Conservation (phyloP, 2,329 filamentous ascomycete genomes). For the Ciborinia camelliae region DNA sequence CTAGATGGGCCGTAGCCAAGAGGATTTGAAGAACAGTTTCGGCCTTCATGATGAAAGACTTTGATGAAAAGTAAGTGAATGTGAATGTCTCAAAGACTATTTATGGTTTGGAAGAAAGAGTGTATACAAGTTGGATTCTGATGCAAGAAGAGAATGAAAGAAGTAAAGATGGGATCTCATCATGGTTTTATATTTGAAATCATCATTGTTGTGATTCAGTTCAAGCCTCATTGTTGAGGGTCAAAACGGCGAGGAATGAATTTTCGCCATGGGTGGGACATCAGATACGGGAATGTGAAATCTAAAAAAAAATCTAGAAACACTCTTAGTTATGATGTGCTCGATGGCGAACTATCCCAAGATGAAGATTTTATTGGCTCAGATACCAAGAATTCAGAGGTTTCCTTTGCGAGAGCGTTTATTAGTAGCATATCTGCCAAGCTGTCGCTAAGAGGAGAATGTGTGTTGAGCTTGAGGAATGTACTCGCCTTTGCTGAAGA, state of each 20-base stretch:
- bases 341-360: slow-evolving; percentile 2
- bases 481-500: neutral
- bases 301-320: neutral
- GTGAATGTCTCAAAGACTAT: slow-evolving; percentile 7
- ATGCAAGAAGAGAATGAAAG: neutral
- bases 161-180: neutral
- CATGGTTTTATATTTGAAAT: slow-evolving; percentile 8
- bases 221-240: neutral
- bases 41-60: slow-evolving; percentile 11
- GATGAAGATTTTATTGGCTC: neutral
- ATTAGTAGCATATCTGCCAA: slow-evolving; percentile 10
- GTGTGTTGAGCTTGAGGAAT: slow-evolving; percentile 8
- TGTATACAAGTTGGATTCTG: slow-evolving; percentile 18
- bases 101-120: slow-evolving; percentile 16
- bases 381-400: neutral
- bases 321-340: neutral
- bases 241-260: neutral
- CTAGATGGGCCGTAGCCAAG: slow-evolving; percentile 9
- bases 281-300: slow-evolving; percentile 3
- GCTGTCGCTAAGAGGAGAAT: neutral
- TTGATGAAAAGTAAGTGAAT: slow-evolving; percentile 10
- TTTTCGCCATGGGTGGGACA: neutral
- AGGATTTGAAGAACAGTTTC: neutral
- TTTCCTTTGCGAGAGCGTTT: neutral
- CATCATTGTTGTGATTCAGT: neutral